A percentile compares a stretch with the other conserved stretches of the same genome.
phyloP scores from a whole-genome alignment of 1,284 basidiomycete genomes.

The Melampsora americana region DNA sequence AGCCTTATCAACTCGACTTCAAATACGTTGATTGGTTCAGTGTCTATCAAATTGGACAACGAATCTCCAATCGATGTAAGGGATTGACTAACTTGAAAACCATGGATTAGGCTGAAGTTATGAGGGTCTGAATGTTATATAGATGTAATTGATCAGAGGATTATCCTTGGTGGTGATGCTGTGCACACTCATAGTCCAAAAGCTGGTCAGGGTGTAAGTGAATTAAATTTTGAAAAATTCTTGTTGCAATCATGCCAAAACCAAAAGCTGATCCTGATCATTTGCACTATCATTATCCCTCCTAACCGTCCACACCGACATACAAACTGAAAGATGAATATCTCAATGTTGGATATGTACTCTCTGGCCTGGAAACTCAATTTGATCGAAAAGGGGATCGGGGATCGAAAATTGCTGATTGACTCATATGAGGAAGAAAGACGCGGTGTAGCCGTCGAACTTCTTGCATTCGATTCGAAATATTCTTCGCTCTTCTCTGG shows the following conservation, averaged over 20 bases:
- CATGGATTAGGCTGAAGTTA: background rate
- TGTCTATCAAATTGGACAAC: constrained; percentile 54
- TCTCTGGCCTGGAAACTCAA: constrained; percentile 56
- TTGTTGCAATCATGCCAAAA: background rate
- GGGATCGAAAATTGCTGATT: constrained; percentile 52
- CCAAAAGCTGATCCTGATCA: background rate
- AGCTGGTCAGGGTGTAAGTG: constrained; percentile 51
- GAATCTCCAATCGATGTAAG: constrained; percentile 46
- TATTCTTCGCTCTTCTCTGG: constrained; percentile 55
- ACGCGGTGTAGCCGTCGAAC: constrained; percentile 54
- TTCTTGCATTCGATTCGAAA: constrained; percentile 55
- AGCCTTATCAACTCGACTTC: constrained; percentile 55
- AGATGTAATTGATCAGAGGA: constrained; percentile 51
- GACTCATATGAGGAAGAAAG: constrained; percentile 56
- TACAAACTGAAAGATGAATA: constrained; percentile 53
- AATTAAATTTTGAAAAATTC: background rate
- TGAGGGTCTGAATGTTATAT: constrained; percentile 48
- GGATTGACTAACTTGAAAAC: constrained; percentile 39
- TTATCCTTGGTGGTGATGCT: constrained; percentile 56
- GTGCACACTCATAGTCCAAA: constrained; percentile 57
- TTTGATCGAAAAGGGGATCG: constrained; percentile 56
- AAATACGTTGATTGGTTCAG: constrained; percentile 55
- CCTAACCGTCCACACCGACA: constrained; percentile 25
- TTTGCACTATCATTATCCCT: background rate
- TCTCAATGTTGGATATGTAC: constrained; percentile 56